phyloP scores from a whole-genome alignment of 75 land plant species.

The Selaginella moellendorffii region DNA sequence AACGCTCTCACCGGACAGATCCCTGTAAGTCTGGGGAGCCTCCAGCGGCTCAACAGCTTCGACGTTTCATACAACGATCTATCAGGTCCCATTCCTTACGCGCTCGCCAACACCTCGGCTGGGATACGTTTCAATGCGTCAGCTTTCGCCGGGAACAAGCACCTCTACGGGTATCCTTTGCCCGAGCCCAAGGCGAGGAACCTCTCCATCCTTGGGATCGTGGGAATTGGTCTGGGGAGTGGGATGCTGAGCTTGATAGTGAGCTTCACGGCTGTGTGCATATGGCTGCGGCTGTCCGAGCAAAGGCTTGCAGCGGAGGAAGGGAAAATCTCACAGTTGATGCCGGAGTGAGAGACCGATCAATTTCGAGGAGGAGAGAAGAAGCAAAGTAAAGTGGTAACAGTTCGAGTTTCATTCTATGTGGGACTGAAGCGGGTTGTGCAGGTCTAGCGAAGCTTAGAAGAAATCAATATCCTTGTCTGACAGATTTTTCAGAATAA shows the following conservation, averaged over 20 bases:
- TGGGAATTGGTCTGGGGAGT: constrained; percentile 85
- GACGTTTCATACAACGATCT: constrained; percentile 58
- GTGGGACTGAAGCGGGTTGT: too few relatives aligned
- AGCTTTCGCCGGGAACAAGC: constrained; percentile 54
- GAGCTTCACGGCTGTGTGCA: constrained; percentile 79
- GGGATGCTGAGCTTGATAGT: constrained; percentile 62
- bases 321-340: constrained; percentile 67
- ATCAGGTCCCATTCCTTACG: constrained; percentile 47
- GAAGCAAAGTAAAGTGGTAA: too few relatives aligned
- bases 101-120: constrained; percentile 41
- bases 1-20: constrained; percentile 53
- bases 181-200: constrained; percentile 25
- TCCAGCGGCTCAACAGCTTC: constrained; percentile 41
- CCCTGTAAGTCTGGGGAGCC: constrained; percentile 45
- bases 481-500: too few relatives aligned
- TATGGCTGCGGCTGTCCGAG: constrained; percentile 68
- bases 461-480: too few relatives aligned
- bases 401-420: too few relatives aligned
- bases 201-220: constrained; percentile 53
- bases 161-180: constrained; percentile 66
- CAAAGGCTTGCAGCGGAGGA: constrained; percentile 46
- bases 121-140: constrained; percentile 49
- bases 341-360: constrained; percentile 69
- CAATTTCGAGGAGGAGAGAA: too few relatives aligned
- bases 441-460: too few relatives aligned